phyloP scores from a whole-genome alignment of 805 yeast genomes.

The Candida nonsorbophila region DNA sequence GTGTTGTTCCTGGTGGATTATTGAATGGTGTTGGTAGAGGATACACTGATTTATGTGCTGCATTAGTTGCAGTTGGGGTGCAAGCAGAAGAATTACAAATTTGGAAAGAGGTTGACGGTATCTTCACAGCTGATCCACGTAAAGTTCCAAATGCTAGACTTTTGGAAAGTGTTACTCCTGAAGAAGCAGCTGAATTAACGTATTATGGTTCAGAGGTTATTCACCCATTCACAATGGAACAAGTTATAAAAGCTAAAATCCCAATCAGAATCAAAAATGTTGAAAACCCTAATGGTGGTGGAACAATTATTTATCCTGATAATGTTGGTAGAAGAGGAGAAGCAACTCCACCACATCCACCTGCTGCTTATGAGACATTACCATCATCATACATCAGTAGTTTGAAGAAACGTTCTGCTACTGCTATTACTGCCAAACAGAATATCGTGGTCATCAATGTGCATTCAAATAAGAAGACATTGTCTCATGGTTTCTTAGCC shows the following conservation, averaged over 20 bases:
- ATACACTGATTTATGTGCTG: slow-evolving; percentile 96
- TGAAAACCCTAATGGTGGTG: slow-evolving; percentile 86
- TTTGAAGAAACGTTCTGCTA: slow-evolving; percentile 63
- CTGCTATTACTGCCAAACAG: slow-evolving; percentile 94
- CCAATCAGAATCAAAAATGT: slow-evolving; percentile 97
- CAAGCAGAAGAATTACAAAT: slow-evolving; percentile 92
- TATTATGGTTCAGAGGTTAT: slow-evolving; percentile 97
- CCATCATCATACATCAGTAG: slow-evolving; percentile 28
- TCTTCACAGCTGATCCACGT: slow-evolving; percentile 97
- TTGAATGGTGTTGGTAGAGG: slow-evolving; percentile 94
- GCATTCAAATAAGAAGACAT: slow-evolving; percentile 88
- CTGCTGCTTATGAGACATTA: slow-evolving; percentile 59
- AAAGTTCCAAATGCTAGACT: slow-evolving; percentile 88
- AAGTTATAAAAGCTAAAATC: slow-evolving; percentile 90
- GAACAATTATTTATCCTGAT: slow-evolving; percentile 93
- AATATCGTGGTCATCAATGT: slow-evolving; percentile 89
- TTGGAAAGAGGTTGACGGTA: slow-evolving; percentile 99
- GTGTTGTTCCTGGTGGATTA: slow-evolving; percentile 92
- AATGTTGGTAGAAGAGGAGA: slow-evolving; percentile 82
- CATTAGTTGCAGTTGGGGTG: slow-evolving; percentile 88
- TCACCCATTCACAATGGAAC: slow-evolving; percentile 99
- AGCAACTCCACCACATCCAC: slow-evolving; percentile 92
- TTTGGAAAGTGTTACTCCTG: slow-evolving; percentile 87
- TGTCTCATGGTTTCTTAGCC: slow-evolving; percentile 94
- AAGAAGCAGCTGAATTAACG: slow-evolving; percentile 97